phyloP scores from a whole-genome alignment of 202 grass and related monocot genomes.

The Digitaria exilis region DNA sequence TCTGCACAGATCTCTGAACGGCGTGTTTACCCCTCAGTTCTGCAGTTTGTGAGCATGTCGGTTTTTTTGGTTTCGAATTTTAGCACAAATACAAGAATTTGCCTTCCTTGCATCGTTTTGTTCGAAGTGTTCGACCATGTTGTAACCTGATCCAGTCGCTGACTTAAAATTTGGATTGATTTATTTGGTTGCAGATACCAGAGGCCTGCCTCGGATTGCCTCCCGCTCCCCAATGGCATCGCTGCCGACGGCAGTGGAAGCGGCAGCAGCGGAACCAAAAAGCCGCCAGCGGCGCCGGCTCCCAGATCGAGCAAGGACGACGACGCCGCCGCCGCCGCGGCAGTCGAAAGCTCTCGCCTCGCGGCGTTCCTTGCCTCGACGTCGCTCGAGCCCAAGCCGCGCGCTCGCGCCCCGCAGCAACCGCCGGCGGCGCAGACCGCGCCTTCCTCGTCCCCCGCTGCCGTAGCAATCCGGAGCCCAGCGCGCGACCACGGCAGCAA shows the following conservation, averaged over 20 bases:
- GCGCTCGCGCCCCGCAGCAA: conserved; percentile 27
- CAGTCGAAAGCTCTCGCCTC: conserved; percentile 22
- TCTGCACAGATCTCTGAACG: conserved; percentile 27
- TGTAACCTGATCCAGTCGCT: conserved; percentile 34
- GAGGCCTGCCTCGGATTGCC: conserved; percentile 57
- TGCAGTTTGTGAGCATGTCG: background rate
- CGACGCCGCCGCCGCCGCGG: background rate
- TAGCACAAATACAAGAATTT: background rate
- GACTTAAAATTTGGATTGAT: background rate
- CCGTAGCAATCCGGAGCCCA: conserved; percentile 21
- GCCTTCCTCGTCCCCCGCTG: background rate
- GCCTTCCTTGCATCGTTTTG: background rate
- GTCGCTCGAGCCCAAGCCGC: conserved; percentile 39
- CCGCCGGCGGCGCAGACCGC: conserved; percentile 6
- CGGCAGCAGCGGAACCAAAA: conserved; percentile 31
- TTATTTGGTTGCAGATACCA: conserved; percentile 54
- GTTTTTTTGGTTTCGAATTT: conserved; percentile 23
- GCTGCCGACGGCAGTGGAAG: background rate
- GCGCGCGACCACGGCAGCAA: conserved; percentile 29
- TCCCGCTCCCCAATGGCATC: conserved; percentile 48
- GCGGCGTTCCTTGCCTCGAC: conserved; percentile 32
- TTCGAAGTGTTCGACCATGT: background rate
- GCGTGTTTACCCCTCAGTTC: background rate
- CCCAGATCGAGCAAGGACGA: conserved; percentile 53
- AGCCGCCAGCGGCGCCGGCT: background rate